Percentiles rank a stretch among this genome's conserved stretches.
Conservation (phyloP, 1,284 basidiomycete species). For the Fomitopsis schrenkii region DNA sequence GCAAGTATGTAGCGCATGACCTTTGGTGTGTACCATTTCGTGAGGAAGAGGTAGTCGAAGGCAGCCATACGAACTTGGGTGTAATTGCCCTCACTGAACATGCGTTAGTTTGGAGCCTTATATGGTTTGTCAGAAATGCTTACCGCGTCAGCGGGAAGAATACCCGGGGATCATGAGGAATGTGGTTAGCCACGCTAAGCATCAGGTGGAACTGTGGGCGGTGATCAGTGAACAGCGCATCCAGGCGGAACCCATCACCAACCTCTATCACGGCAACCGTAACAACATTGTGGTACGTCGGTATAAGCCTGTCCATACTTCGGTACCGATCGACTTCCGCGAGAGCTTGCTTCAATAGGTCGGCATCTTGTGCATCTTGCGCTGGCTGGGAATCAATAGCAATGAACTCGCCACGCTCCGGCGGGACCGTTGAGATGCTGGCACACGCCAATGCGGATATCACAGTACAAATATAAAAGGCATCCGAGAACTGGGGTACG, state of each 20-base stretch:
- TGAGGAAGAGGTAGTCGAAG: constrained; percentile 90
- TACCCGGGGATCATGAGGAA: constrained; percentile 76
- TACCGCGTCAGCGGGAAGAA: constrained; percentile 91
- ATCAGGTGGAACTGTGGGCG: constrained; percentile 72
- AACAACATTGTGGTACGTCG: constrained; percentile 92
- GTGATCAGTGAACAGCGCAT: constrained; percentile 1
- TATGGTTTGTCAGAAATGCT: constrained; percentile 19
- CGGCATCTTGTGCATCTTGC: constrained; percentile 61
- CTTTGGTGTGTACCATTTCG: constrained; percentile 81
- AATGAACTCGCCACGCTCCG: constrained; percentile 74
- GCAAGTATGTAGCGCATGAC: constrained; percentile 89
- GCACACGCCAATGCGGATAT: constrained; percentile 82
- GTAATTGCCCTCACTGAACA: constrained; percentile 83
- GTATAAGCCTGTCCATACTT: constrained; percentile 92
- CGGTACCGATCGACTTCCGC: constrained; percentile 88
- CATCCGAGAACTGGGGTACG: constrained; percentile 75
- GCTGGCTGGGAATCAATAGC: constrained; percentile 62
- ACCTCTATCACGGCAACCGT: constrained; percentile 90
- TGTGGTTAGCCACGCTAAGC: constrained; percentile 74
- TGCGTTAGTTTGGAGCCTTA: constrained; percentile 11
- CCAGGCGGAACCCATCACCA: constrained; percentile 17
- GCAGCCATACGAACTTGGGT: constrained; percentile 89
- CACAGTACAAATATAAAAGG: constrained; percentile 85
- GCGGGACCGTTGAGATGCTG: constrained; percentile 66
- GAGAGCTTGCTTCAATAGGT: constrained; percentile 67